A percentile compares a stretch with the other conserved stretches of the same genome.
phyloP scores from a whole-genome alignment of 2,329 filamentous ascomycete genomes.

The Colletotrichum sp. region DNA sequence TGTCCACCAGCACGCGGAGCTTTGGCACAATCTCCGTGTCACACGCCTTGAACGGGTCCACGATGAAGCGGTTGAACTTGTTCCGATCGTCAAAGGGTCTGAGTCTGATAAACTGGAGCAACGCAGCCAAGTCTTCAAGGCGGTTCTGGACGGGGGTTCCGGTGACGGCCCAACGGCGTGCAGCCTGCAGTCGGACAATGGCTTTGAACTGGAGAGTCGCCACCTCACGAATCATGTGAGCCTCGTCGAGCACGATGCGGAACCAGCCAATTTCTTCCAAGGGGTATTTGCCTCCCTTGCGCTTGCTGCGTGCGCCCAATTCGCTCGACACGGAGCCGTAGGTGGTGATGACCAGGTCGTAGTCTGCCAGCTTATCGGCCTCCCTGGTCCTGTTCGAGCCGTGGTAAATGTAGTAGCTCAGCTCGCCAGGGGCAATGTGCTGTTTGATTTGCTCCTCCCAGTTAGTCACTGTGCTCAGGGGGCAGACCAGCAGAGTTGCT shows the following conservation, averaged over 20 bases:
- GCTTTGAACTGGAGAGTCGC: conserved; percentile 83
- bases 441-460: conserved; percentile 93
- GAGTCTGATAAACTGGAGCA: conserved; percentile 85
- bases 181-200: conserved; percentile 78
- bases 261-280: conserved; percentile 88
- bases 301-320: conserved; percentile 65
- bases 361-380: conserved; percentile 68
- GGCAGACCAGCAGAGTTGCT: conserved; percentile 85
- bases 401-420: conserved; percentile 87
- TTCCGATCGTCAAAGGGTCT: conserved; percentile 82
- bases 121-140: conserved; percentile 84
- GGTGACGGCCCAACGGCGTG: conserved; percentile 94
- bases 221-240: conserved; percentile 90
- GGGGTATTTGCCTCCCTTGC: conserved; percentile 65
- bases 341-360: conserved; percentile 89
- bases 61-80: conserved; percentile 80
- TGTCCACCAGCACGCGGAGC: conserved; percentile 87
- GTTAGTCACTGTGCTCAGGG: conserved; percentile 88
- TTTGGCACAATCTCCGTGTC: conserved; percentile 85
- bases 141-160: conserved; percentile 96
- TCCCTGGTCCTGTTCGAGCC: conserved; percentile 78
- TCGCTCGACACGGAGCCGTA: conserved; percentile 90
- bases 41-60: conserved; percentile 84
- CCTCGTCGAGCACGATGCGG: conserved; percentile 91
- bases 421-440: conserved; percentile 69